Conservation (phyloP, 441 rosid species). For the Erysimum cheiri region DNA sequence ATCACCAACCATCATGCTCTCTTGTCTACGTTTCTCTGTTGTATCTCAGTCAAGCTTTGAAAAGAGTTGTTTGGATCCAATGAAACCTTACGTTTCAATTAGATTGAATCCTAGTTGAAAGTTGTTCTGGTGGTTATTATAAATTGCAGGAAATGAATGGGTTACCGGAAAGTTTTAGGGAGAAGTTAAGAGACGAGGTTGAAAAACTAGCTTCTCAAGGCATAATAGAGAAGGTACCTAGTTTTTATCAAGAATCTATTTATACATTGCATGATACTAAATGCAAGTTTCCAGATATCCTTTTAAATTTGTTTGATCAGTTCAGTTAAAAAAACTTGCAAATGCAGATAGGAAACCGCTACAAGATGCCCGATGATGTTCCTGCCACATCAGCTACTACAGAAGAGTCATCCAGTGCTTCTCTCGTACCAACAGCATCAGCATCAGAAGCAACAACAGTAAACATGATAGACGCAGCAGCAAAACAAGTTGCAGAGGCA, state of each 20-base stretch:
- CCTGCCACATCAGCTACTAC: not conserved
- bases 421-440: too few relatives aligned
- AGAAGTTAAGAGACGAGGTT: constrained; percentile 53
- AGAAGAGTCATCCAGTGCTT: not conserved
- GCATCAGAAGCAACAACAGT: too few relatives aligned
- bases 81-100: too few relatives aligned
- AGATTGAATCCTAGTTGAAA: too few relatives aligned
- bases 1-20: not conserved
- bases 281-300: not conserved
- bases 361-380: constrained; percentile 46
- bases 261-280: not conserved
- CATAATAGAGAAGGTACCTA: constrained; percentile 58
- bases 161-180: constrained; percentile 52
- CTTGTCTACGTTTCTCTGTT: constrained; percentile 5
- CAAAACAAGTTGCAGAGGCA: too few relatives aligned
- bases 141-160: constrained; percentile 54
- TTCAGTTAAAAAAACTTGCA: not conserved
- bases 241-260: not conserved
- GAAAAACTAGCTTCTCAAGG: constrained; percentile 58
- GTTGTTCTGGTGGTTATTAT: constrained; percentile 8
- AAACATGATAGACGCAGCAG: too few relatives aligned
- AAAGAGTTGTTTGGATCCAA: not conserved
- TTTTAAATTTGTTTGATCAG: not conserved
- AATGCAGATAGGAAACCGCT: constrained; percentile 60
- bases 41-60: not conserved